Conservation (phyloP, 208 protist genomes). For the Kentomonas sorsogonicus region DNA sequence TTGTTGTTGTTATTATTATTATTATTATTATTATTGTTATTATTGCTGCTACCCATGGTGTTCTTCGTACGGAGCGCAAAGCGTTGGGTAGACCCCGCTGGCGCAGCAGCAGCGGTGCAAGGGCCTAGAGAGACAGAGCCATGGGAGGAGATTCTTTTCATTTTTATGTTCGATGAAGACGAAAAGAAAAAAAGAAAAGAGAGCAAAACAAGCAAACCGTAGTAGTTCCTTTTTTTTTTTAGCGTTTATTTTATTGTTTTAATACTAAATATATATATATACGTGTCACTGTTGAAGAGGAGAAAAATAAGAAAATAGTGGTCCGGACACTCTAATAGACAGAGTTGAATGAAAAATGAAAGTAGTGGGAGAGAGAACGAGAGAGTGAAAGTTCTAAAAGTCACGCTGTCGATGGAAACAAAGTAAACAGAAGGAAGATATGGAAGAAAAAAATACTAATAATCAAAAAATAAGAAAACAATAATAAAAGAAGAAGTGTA, state of each 20-base stretch:
- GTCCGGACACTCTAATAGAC: no score
- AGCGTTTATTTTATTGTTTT: no score
- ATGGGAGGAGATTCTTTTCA: not conserved
- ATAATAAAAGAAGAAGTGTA: slow-evolving; percentile 6
- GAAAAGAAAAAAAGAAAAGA: not conserved
- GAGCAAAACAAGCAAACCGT: not conserved
- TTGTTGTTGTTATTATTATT: slow-evolving; percentile 4
- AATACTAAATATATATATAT: not conserved
- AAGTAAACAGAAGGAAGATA: not conserved
- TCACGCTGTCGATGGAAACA: no score
- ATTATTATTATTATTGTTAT: slow-evolving; percentile 9
- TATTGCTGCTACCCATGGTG: not conserved
- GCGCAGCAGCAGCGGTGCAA: not conserved
- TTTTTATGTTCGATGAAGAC: not conserved
- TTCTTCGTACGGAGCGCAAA: no score
- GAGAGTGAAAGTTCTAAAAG: no score
- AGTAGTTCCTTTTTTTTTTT: no score
- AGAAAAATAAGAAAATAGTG: no score
- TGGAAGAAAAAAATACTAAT: slow-evolving; percentile 2
- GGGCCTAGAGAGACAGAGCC: not conserved
- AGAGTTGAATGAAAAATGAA: no score
- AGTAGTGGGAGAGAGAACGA: no score
- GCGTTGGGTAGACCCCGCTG: no score
- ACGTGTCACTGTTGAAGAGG: no score
- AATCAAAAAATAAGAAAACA: slow-evolving; percentile 7